phyloP scores from a whole-genome alignment of 2,329 filamentous ascomycete genomes.

The Stylonectria norvegica region DNA sequence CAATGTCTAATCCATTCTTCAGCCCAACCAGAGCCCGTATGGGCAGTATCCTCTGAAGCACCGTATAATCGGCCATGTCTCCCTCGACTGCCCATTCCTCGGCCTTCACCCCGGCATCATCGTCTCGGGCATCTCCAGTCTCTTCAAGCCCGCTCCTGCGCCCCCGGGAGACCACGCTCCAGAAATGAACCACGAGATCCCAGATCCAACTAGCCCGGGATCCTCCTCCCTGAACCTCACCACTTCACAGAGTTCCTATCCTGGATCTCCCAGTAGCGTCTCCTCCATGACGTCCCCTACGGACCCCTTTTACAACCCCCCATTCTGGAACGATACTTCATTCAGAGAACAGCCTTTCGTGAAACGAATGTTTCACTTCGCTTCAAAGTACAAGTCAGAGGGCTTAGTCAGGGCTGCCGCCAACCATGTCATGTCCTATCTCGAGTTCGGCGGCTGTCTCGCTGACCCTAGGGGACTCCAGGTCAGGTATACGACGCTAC shows the following conservation, averaged over 20 bases:
- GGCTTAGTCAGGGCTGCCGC: constrained; percentile 67
- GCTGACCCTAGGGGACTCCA: constrained; percentile 72
- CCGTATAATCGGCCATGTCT: constrained; percentile 74
- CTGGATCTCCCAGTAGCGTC: constrained; percentile 16
- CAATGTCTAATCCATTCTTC: constrained; percentile 3
- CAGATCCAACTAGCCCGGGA: constrained; percentile 10
- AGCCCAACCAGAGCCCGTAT: constrained; percentile 36
- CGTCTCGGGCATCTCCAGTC: constrained; percentile 72
- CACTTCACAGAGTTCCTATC: constrained; percentile 13
- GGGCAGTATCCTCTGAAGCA: constrained; percentile 56
- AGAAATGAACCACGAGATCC: constrained; percentile 2
- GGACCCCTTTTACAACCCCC: constrained; percentile 70
- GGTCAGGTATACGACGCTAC: constrained; percentile 64
- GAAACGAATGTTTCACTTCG: constrained; percentile 68
- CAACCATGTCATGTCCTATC: constrained; percentile 71
- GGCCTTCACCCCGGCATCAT: constrained; percentile 88
- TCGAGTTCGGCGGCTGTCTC: constrained; percentile 79
- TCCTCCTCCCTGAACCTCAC: constrained; percentile 19
- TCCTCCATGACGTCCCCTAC: constrained; percentile 19
- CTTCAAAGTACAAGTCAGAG: constrained; percentile 73
- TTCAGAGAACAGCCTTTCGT: constrained; percentile 68
- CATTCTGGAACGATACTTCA: constrained; percentile 70
- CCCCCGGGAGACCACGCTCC: constrained; percentile 13
- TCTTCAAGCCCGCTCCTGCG: constrained; percentile 56
- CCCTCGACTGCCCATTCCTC: constrained; percentile 81